Evolutionary conservation across 1,284 basidiomycete species (phyloP), one percentile per base, ranked within the genome.

Genomic region (Cutaneotrichosporon cutaneum): DNA sequence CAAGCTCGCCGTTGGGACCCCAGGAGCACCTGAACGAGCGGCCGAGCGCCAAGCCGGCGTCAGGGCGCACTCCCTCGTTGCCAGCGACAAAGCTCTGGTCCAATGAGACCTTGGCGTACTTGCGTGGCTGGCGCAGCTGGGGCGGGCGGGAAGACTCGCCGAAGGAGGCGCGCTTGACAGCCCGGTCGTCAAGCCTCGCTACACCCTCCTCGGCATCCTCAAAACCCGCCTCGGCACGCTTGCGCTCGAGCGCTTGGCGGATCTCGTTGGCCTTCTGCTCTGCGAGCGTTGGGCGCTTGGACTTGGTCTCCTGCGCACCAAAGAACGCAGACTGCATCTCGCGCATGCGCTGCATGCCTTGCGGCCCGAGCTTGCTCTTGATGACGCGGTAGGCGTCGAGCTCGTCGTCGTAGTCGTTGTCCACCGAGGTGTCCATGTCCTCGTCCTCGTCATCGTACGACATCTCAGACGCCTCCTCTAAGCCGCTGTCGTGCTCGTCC

Each of bases 271-370:
- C 60, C 53, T 67, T 60, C 5, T 42, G 53, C 36, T 63, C 52
- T 2, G 33, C 54, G 2, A 61, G 44, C 3, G 53, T 56, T 24
- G 53, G 3, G 13, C 54, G 52, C 39, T 47, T 58, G 11, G 22
- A 5, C 50, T 45, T 60, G 51, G 50, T 26, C 33, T 65, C 64
- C 47, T 61, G 82, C 35, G 87, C 83, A 72, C 73, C 72, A 63
- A 95, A 96, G 60, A 94, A 82, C 26, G 90, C 88, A 0, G 89
- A 86, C 73, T 95, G 93, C 93, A 95, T 95, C 60, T 93, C 90
- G 70, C 91, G 88, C 81, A 94, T 85, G 76, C 88, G 89, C 75
- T 89, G 88, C 48, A 88, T 83, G 13, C 74, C 74, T 73, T 94
- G 90, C 14, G 91, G 81, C 6, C 89, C 88, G 36, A 89, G 77